These are phyloP conservation scores for Cyberlindnera nakhonratchasimensis DNA, from an alignment of 805 yeast genomes.

Conservation along the genomic window DNA sequence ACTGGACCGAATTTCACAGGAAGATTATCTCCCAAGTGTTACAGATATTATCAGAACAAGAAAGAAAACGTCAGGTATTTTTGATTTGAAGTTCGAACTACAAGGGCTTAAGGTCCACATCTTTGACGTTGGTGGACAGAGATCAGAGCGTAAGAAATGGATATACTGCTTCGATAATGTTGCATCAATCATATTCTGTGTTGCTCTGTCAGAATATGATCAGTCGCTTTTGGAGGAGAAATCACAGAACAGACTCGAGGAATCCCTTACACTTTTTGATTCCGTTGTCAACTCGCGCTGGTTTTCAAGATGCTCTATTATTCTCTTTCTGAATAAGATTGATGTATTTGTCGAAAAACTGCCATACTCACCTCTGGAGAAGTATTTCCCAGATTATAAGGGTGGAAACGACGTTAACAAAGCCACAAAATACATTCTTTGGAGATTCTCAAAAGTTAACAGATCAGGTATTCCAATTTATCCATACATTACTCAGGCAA, in stretches of 20 bases:
- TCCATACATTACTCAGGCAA: slow-evolving; percentile 93
- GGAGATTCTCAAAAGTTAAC: slow-evolving; percentile 86
- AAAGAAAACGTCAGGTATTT: slow-evolving; percentile 90
- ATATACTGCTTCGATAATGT: slow-evolving; percentile 95
- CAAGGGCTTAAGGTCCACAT: slow-evolving; percentile 62
- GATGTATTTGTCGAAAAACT: slow-evolving; percentile 87
- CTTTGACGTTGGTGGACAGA: slow-evolving; percentile 92
- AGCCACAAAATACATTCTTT: slow-evolving; percentile 86
- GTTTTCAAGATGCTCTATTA: slow-evolving; percentile 85
- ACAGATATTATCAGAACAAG: slow-evolving; percentile 83
- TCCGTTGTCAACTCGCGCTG: slow-evolving; percentile 90
- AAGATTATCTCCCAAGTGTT: slow-evolving; percentile 65
- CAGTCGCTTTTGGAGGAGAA: slow-evolving; percentile 78
- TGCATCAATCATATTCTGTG: slow-evolving; percentile 84
- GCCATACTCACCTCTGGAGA: slow-evolving; percentile 74
- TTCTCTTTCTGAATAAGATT: slow-evolving; percentile 82
- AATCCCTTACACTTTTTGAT: slow-evolving; percentile 79
- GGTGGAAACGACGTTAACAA: slow-evolving; percentile 89
- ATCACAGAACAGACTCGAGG: slow-evolving; percentile 73
- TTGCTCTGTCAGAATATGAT: slow-evolving; percentile 87
- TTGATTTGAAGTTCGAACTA: slow-evolving; percentile 75
- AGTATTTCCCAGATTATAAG: slow-evolving; percentile 82
- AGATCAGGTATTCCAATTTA: slow-evolving; percentile 77
- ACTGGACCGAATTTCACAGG: slow-evolving; percentile 54
- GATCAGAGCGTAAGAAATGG: slow-evolving; percentile 96